Base-by-base conservation (phyloP, 148 eudicot species). In the Polygonum aviculare region DNA sequence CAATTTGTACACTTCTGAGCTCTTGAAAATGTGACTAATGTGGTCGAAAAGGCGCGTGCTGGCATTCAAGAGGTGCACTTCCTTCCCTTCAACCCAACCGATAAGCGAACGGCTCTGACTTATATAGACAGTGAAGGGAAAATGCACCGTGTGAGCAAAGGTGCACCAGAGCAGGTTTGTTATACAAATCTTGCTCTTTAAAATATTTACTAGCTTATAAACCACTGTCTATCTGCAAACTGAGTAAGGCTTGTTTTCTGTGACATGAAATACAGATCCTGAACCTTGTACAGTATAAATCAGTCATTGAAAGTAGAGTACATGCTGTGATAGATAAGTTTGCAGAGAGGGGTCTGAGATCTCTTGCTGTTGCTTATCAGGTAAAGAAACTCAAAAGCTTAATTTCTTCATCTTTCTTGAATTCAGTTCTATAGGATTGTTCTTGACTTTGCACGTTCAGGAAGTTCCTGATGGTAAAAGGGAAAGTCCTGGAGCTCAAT, bases 281-380 rank as follows among this genome's bases (percentile, higher is more conserved):
- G 75, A 83, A 83, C 69, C 88, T 87, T 51, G 88, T 78, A 10
- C 86, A 82, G 72, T 85, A 87, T 76, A 87, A 74, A 77, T 81
- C 85, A 15, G 88, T 81, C 67, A 79, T 85, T 33, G 87, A 87
- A 78, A 74, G 79, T 47, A 83, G 84, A 84, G 88, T 87, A 70
- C 90, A 82, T 73, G 72, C 69, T 2, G 84, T 87, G n/a, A 85
- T 87, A 52, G 88, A 82, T 79, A 87, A 85, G 76, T 87, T 76
- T 77, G 90, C 90, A 1, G 90, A 85, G 72, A 78, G 90, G 75
- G 90, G 90, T 5, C 59, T 87, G 69, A 75, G 90, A 55, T 87
- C 88, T 15, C 88, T 85, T 80, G 90, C 88, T 57, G 88, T 87
- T 59, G 88, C 88, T 73, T 83, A 82, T 70, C 90, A 87, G 87